Evolutionary conservation across 208 protist genomes (phyloP), one percentile per base, ranked within the genome.

Genomic region (Phytomonas sp.): DNA sequence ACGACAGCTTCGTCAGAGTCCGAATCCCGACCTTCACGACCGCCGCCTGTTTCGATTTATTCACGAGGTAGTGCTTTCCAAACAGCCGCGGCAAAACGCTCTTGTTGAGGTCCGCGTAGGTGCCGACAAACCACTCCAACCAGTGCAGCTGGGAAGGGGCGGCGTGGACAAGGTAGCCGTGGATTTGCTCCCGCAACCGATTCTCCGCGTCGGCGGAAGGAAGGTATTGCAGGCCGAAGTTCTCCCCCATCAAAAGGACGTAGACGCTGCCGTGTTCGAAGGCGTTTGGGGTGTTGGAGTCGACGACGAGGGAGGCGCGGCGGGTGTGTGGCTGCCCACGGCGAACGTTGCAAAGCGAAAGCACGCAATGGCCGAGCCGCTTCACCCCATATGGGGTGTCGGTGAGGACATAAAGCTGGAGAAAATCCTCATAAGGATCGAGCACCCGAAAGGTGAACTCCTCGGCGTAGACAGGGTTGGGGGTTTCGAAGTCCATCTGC

Each of bases 321-420:
- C 87, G 87, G 40, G 81, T 90, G 62, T 76, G 76, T 68, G 78
- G 74, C 36, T 78, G 73, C 32, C 73, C 85, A 11, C 79, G 72
- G 73, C 87, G 87, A 66, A 93, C 75, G 72, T 91, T 93, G 59
- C 78, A 78, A 67, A 95, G 68, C 0, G 90, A 93, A 64, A 95
- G 59, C 31, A 85, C 73, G 74, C 90, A 95, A 69, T 87, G 71
- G 23, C 90, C 90, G 53, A 95, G 67, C 77, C 80, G 82, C 73
- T 84, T 87, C 33, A 82, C 70, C 23, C 89, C 89, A 72, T 88
- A 91, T 13, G 81, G 77, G 5, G 89, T 95, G 68, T 95, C 87
- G 8, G 89, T 92, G 33, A 92, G 79, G 33, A 93, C 85, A 9
- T 76, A 91, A 64, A 93, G 81, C 51, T 68, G 77, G 23, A 95